Conservation (phyloP, 305 asterid genomes). For the Solanum hybrid region DNA sequence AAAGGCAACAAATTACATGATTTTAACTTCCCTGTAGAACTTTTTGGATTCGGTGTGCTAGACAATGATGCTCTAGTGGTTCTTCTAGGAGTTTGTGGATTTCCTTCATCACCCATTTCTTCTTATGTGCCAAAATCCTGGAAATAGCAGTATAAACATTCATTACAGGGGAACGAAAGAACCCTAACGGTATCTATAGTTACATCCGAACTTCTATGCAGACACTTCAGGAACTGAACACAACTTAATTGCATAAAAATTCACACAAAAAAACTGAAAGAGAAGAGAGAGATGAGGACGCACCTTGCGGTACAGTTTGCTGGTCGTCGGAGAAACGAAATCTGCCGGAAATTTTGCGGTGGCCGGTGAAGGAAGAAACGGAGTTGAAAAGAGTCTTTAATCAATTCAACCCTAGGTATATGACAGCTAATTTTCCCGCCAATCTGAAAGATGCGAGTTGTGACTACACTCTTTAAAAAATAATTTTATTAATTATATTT, state of each 20-base stretch:
- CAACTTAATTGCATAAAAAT: neutral
- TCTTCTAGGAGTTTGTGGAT: constrained; percentile 46
- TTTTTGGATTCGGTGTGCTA: constrained; percentile 28
- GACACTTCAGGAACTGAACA: neutral
- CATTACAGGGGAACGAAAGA: neutral
- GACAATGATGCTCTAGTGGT: constrained; percentile 43
- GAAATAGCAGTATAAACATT: neutral
- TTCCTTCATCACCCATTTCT: constrained; percentile 48
- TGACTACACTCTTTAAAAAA: neutral
- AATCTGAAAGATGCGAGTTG: neutral
- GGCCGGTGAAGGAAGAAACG: neutral
- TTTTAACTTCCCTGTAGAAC: constrained; percentile 26
- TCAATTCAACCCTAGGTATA: neutral
- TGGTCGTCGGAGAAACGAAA: neutral
- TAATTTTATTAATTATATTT: no score
- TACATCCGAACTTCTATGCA: neutral
- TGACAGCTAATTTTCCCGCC: neutral
- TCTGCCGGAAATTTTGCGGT: neutral
- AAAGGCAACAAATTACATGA: constrained; percentile 9
- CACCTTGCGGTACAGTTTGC: neutral
- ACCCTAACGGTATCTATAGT: neutral
- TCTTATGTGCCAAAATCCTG: neutral
- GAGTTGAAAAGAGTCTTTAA: neutral
- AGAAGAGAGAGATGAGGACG: neutral
- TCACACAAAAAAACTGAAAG: neutral